phyloP scores from a whole-genome alignment of 2,329 filamentous ascomycete species.

The Gyromitra esculenta region DNA sequence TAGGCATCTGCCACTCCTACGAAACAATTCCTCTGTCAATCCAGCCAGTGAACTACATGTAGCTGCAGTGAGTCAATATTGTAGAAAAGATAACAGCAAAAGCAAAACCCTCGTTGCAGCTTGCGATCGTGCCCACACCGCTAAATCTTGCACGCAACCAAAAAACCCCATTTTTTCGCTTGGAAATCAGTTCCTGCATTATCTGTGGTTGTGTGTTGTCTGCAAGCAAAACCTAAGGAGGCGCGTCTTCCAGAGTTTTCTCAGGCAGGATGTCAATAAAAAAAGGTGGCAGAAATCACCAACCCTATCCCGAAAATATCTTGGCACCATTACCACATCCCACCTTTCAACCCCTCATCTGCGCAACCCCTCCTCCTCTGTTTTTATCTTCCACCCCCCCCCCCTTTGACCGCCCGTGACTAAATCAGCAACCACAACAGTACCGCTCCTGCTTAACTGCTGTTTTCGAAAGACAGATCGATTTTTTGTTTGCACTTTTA shows the following conservation, averaged over 20 bases:
- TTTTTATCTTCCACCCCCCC: constrained; percentile 26
- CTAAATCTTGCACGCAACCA: background rate
- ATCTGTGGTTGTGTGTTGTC: background rate
- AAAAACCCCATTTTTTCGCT: background rate
- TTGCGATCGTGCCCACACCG: background rate
- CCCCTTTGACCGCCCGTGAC: background rate
- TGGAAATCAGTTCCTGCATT: constrained; percentile 4
- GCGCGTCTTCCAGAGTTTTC: constrained; percentile 5
- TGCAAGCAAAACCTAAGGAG: background rate
- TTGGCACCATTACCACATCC: constrained; percentile 43
- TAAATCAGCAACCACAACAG: background rate
- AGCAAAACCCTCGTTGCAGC: background rate
- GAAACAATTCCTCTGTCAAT: background rate
- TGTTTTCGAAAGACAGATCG: constrained; percentile 8
- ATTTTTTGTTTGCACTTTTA: background rate
- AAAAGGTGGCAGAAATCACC: background rate
- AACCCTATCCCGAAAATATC: constrained; percentile 41
- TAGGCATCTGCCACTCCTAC: background rate
- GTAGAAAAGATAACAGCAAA: background rate
- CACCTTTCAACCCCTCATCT: constrained; percentile 46
- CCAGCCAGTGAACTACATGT: background rate
- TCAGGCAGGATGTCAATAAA: background rate
- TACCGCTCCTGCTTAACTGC: background rate
- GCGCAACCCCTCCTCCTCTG: constrained; percentile 6
- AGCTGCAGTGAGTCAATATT: background rate